Evolutionary conservation across 2,329 filamentous ascomycete species (phyloP), one percentile per base, ranked within the genome.

Genomic region (Volutella citrinella): DNA sequence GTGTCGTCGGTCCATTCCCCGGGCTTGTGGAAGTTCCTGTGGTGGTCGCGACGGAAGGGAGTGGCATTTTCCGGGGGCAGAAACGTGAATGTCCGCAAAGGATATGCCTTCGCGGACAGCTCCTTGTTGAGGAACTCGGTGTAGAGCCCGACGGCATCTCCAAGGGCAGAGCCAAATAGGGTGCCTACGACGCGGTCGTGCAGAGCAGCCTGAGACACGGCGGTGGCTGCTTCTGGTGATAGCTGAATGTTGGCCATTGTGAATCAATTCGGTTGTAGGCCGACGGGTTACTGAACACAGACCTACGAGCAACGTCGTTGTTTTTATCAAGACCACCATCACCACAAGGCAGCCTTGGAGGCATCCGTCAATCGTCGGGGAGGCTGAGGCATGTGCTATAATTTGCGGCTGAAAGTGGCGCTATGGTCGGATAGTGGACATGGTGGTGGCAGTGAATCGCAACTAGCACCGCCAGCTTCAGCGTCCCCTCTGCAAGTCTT

Each of bases 1-100:
- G 72, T 76, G 49, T 76, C 72, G 39, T 77, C 72, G 0, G 72
- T 77, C 72, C 71, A 76, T 24, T 67, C 63, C 16, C 65, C 61
- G 1, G 57, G 47, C 4, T 52, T 46, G 21, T 69, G 64, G 18
- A 64, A 64, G 32, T 61, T 58, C 30, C 70, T 59, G 43, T 74
- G 70, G 6, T 52, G 45, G 43, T 74, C 71, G n/a, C 58, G 52
- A 13, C 61, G 54, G 40, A 66, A 65, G 1, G 63, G 59, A 1
- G 70, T 73, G 0, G 59, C 57, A 8, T 55, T 36, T 3, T 59
- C 58, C 5, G 32, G 15, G 4, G 61, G 60, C 3, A 50, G 38
- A 2, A 74, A 57, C 4, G 57, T 61, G 45, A 74, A 74, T 3
- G 38, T 54, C 11, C 57, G 43, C 2, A 55, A 43, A 3, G 61